Evolutionary conservation across 1,284 basidiomycete species (phyloP).

Genomic region (Fomes fomentarius): DNA sequence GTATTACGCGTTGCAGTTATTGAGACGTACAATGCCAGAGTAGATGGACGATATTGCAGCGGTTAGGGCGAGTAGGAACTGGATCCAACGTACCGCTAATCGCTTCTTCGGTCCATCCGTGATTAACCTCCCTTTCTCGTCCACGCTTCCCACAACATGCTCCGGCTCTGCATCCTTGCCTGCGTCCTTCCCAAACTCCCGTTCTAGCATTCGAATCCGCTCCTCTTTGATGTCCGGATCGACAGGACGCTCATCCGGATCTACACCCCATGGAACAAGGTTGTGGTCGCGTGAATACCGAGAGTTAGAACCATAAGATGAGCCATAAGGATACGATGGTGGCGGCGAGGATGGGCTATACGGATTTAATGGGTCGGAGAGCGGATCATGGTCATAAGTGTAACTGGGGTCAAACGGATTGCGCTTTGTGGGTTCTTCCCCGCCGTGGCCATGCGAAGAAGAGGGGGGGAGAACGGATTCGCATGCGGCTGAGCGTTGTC

Average conservation of each 20-base stretch:
- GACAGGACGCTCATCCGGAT: slow-evolving; percentile 35
- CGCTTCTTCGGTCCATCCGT: slow-evolving; percentile 67
- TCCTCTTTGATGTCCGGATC: slow-evolving; percentile 62
- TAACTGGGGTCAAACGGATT: slow-evolving; percentile 37
- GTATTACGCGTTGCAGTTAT: background rate
- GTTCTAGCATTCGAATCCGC: slow-evolving; percentile 68
- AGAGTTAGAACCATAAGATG: slow-evolving; percentile 19
- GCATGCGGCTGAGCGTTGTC: slow-evolving; percentile 16
- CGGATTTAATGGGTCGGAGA: slow-evolving; percentile 32
- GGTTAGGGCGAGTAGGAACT: slow-evolving; percentile 52
- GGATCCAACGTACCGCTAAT: slow-evolving; percentile 47
- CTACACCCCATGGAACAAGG: slow-evolving; percentile 30
- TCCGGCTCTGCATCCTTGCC: slow-evolving; percentile 45
- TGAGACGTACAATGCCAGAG: slow-evolving; percentile 57
- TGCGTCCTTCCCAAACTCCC: slow-evolving; percentile 50
- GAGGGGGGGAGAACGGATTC: slow-evolving; percentile 24
- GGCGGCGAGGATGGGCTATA: slow-evolving; percentile 30
- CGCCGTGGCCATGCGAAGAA: slow-evolving; percentile 13
- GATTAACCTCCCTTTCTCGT: slow-evolving; percentile 56
- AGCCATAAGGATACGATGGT: slow-evolving; percentile 32
- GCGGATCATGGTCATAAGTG: slow-evolving; percentile 28
- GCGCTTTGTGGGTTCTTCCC: slow-evolving; percentile 16
- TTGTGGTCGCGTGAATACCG: slow-evolving; percentile 30
- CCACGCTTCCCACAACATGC: slow-evolving; percentile 55
- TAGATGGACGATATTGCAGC: slow-evolving; percentile 62